Base-by-base conservation (phyloP, 2,329 filamentous ascomycete genomes). In the Neonectria sp. region DNA sequence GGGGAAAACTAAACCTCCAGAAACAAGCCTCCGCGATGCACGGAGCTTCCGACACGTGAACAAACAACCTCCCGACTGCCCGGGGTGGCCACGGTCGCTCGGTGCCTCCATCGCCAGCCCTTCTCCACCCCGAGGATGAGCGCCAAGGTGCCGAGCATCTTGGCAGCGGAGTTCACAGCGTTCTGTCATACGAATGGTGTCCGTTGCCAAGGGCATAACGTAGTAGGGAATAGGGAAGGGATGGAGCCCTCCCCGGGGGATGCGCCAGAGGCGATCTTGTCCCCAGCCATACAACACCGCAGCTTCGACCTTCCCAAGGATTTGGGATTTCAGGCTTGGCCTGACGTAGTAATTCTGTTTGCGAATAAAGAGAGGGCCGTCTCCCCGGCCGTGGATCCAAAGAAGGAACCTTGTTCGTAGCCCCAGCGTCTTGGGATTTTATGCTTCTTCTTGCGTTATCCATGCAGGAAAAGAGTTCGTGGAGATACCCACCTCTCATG, bases 91-190 rank as follows among this genome's bases (percentile, higher is more conserved):
- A 37, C 25, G 25, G 48, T 11, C 48, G 48, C 48, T 51, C 45
- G 21, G 24, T 67, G 60, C 29, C 27, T 59, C 43, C 60, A 60
- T 57, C 21, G 12, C 56, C 56, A 51, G 31, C 35, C 43, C 37
- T 61, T 46, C 52, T 52, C 33, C 69, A 59, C 31, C 48, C 45
- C 61, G 27, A 29, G 37, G 59, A 29, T 60, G 58, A 69, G 13
- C 60, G 71, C 71, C 71, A 73, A 73, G 71, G 64, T 58, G 57
- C 69, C 60, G 21, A 67, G 65, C 60, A 59, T n/a, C 71, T 73
- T 73, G 71, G 71, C 71, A 72, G 67, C 63, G 67, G 67, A 72
- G 69, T 52, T 33, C 12, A 13, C 27, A 52, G 17, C 51, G 58
- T 66, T 31, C 15, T 13, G 15, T 57, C 55, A 57, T 57, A 57